A percentile compares a stretch with the other conserved stretches of the same genome.
Evolutionary conservation across 2,329 filamentous ascomycete genomes (phyloP).

Genomic region (Sporothrix luriei): DNA sequence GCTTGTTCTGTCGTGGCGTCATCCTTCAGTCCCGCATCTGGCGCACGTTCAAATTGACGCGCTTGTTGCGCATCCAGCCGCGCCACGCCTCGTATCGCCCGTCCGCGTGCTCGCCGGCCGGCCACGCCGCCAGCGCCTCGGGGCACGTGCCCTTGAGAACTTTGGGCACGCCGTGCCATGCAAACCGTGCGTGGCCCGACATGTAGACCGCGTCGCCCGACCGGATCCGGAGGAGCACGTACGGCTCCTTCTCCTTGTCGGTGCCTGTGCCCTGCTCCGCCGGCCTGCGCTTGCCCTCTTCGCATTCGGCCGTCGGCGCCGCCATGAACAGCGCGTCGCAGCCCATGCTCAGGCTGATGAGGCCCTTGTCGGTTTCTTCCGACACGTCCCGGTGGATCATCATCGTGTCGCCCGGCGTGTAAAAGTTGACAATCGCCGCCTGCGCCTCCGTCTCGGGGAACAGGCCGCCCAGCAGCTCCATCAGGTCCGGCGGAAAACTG

Average conservation of each 20-base stretch:
- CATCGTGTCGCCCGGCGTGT: conserved; percentile 85
- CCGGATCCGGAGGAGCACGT: conserved; percentile 66
- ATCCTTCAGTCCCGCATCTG: conserved; percentile 69
- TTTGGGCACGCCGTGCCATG: conserved; percentile 94
- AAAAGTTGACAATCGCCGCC: conserved; percentile 92
- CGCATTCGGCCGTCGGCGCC: conserved; percentile 55
- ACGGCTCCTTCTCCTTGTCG: conserved; percentile 49
- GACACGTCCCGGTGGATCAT: conserved; percentile 94
- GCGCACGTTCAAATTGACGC: conserved; percentile 88
- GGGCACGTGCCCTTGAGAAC: conserved; percentile 81
- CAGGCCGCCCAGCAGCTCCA: conserved; percentile 64
- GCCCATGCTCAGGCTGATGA: conserved; percentile 85
- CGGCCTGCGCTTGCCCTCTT: not conserved
- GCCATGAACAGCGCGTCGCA: conserved; percentile 90
- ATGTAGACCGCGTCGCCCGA: conserved; percentile 93
- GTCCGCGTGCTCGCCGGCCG: conserved; percentile 50
- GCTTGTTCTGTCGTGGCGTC: too few relatives aligned
- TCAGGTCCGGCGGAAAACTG: conserved; percentile 73
- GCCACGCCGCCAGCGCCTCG: conserved; percentile 73
- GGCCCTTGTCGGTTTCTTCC: conserved; percentile 74
- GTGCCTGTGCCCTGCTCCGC: not conserved
- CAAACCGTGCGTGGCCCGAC: conserved; percentile 77
- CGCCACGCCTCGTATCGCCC: conserved; percentile 67
- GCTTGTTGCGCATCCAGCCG: conserved; percentile 85
- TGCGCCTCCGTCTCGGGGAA: conserved; percentile 80